Evolutionary conservation across 148 eudicot genomes (phyloP).

Genomic region (Cornus controversa): DNA sequence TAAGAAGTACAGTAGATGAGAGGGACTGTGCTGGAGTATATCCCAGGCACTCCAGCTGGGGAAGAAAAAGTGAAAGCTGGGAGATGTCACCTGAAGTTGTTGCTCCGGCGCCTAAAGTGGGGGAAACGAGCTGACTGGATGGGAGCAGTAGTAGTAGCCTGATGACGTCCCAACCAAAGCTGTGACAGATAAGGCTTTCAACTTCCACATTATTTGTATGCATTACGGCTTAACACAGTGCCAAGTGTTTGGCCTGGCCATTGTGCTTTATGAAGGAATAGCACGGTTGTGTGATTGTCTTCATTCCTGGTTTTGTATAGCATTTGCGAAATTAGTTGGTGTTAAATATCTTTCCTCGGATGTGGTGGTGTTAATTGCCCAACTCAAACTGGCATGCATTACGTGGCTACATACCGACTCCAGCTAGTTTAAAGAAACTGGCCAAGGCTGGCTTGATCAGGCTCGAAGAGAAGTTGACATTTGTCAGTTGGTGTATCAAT

Average conservation of each 20-base stretch:
- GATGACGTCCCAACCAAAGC: conserved; percentile 25
- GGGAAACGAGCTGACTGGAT: conserved; percentile 50
- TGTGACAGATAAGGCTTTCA: conserved; percentile 7
- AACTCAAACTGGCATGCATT: no score
- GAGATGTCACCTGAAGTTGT: conserved; percentile 97
- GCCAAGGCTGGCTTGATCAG: no score
- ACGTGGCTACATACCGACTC: no score
- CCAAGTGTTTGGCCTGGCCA: conserved; percentile 15
- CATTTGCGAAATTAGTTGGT: conserved; percentile 16
- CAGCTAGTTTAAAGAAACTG: no score
- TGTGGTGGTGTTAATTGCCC: no score
- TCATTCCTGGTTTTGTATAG: conserved; percentile 17
- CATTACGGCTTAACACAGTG: conserved; percentile 12
- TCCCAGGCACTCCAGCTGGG: conserved; percentile 79
- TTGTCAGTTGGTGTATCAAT: no score
- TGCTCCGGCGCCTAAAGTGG: conserved; percentile 77
- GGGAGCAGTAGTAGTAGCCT: conserved; percentile 46
- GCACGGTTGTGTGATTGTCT: conserved; percentile 11
- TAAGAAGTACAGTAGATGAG: conserved; percentile 76
- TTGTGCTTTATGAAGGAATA: conserved; percentile 14
- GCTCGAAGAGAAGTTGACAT: no score
- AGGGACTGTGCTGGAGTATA: conserved; percentile 73
- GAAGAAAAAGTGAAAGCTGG: conserved; percentile 95
- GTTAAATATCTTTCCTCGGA: neutral
- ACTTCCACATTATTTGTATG: conserved; percentile 2